Base-by-base conservation (phyloP, 2,329 filamentous ascomycete genomes). In the Botrytis porri region DNA sequence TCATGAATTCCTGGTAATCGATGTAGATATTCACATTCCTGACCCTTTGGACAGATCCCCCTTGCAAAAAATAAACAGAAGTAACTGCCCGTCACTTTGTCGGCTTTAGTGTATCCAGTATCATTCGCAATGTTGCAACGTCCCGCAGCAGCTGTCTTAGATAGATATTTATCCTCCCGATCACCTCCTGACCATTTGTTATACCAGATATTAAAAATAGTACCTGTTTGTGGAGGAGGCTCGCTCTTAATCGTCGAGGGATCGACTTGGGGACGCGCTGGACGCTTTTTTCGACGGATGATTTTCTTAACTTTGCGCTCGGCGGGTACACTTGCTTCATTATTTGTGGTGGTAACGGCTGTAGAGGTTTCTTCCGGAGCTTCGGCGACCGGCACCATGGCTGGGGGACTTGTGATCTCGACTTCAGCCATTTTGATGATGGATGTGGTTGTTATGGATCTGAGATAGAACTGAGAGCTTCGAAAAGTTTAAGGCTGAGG, bases 111-210 rank as follows among this genome's bases (percentile, higher is more conserved):
- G 81, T 92, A 96, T 60, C 93, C 93, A 72, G 87, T 89, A 80
- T 96, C 96, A 75, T 87, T 89, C 1, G 91, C 91, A 74, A 99
- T 86, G 80, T 95, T 96, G 86, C 96, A 98, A 72, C 97, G 92
- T 3, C 92, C 92, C 76, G 92, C 90, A 5, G 96, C 95, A 22
- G 91, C 88, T 35, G 91, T 92, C 80, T 98, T 92, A 51, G 92
- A 93, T 6, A 94, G 88, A 80, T 95, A 94, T 78, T 95, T 94
- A 84, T 97, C 94, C 81, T 98, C 95, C 74, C 94, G 89, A 83
- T 99, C 96, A 80, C 96, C 96, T 77, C 96, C 96, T 0, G 91
- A 92, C 95, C 95, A 98, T 83, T 98, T 98, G 85, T 97, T 98
- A 84, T 98, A 97, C 95, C 95, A 98, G 80, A 97, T 97, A 83